A percentile compares a stretch with the other conserved stretches of the same genome.
These are phyloP conservation scores for Hevea brasiliensis DNA, from an alignment of 345 rosid genomes.

Conservation along the genomic window DNA sequence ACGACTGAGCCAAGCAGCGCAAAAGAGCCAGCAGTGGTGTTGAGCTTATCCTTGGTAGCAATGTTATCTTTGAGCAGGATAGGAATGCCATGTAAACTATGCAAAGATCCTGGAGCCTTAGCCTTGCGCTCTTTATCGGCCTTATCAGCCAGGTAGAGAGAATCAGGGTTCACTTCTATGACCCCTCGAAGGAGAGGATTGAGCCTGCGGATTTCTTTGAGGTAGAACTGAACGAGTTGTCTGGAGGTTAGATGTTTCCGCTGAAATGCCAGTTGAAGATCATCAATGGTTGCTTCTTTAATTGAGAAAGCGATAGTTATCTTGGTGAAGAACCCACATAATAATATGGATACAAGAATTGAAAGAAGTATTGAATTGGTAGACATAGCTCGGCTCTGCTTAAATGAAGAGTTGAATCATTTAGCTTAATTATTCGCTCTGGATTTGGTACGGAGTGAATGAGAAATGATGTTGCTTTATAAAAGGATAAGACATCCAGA, in stretches of 20 bases:
- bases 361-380: too few relatives aligned
- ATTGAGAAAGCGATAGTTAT: constrained; percentile 23
- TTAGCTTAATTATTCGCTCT: too few relatives aligned
- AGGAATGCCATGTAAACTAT: constrained; percentile 51
- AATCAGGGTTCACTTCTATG: constrained; percentile 13
- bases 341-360: too few relatives aligned
- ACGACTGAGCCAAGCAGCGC: constrained; percentile 47
- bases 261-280: constrained; percentile 45
- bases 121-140: constrained; percentile 30
- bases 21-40: constrained; percentile 53
- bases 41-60: constrained; percentile 53
- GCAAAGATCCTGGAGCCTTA: constrained; percentile 10
- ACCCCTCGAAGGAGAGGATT: constrained; percentile 39
- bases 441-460: too few relatives aligned
- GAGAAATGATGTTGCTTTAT: too few relatives aligned
- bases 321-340: too few relatives aligned
- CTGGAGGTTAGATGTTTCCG: constrained; percentile 54
- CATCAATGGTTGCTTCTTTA: constrained; percentile 45
- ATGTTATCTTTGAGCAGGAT: constrained; percentile 56
- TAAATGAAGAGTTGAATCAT: too few relatives aligned
- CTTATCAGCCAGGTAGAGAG: constrained; percentile 10
- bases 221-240: constrained; percentile 51
- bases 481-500: too few relatives aligned
- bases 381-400: too few relatives aligned
- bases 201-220: constrained; percentile 19